phyloP scores from a whole-genome alignment of 306 rosid species.

The Lagenaria siceraria region DNA sequence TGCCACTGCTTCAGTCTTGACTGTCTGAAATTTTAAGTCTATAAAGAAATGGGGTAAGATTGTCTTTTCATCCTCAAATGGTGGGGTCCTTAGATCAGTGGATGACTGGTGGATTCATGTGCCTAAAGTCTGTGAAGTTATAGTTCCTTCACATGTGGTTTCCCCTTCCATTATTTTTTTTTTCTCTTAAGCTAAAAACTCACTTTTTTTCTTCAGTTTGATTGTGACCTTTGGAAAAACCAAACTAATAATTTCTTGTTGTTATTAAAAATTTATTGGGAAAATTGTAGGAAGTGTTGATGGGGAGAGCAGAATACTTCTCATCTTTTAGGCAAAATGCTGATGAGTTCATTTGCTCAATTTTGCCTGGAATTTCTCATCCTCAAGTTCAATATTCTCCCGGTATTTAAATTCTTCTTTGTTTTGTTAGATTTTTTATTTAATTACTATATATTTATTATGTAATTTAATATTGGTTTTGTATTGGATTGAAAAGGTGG shows the following conservation, averaged over 20 bases:
- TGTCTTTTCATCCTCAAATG: neutral
- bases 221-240: neutral
- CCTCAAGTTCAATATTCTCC: constrained; percentile 93
- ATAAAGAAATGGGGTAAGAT: neutral
- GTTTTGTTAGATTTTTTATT: neutral
- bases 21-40: neutral
- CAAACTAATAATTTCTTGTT: neutral
- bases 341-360: constrained; percentile 75
- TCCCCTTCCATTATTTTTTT: neutral
- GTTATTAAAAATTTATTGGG: no score
- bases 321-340: constrained; percentile 76
- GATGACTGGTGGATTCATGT: constrained; percentile 4
- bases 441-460: neutral
- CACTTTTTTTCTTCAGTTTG: neutral
- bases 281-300: constrained; percentile 63
- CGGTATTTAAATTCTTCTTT: constrained; percentile 23
- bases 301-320: constrained; percentile 82
- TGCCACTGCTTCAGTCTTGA: neutral
- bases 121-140: constrained; percentile 5
- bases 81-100: neutral
- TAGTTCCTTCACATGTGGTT: constrained; percentile 5
- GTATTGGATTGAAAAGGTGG: constrained; percentile 42
- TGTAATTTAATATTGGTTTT: neutral
- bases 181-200: neutral
- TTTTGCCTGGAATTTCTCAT: constrained; percentile 82